Evolutionary conservation across 2,329 filamentous ascomycete species (phyloP).

Genomic region (Gaeumannomyces tritici): DNA sequence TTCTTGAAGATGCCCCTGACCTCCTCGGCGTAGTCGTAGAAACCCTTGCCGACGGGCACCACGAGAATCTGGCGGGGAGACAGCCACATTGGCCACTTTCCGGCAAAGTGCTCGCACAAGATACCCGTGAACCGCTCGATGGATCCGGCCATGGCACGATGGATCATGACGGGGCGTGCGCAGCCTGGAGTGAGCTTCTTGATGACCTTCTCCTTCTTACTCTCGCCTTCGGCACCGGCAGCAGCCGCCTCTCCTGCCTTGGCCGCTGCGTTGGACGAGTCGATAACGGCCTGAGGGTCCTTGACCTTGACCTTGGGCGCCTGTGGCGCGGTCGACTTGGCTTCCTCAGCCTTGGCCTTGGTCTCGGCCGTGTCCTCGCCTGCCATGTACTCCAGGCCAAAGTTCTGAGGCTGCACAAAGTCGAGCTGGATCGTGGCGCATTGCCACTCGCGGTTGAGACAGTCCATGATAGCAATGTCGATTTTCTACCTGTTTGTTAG

Average conservation of each 20-base stretch:
- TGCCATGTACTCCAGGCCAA: constrained; percentile 79
- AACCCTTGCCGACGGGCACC: constrained; percentile 65
- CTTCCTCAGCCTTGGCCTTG: constrained; percentile 20
- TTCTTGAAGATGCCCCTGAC: constrained; percentile 59
- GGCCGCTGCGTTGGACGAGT: background rate
- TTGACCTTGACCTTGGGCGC: constrained; percentile 4
- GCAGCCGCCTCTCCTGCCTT: constrained; percentile 8
- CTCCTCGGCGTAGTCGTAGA: constrained; percentile 65
- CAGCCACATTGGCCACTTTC: constrained; percentile 86
- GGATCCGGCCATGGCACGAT: constrained; percentile 71
- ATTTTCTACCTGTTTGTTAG: constrained; percentile 44
- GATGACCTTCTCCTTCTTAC: constrained; percentile 28
- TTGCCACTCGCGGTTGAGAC: constrained; percentile 69
- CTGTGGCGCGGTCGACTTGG: background rate
- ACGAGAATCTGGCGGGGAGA: constrained; percentile 74
- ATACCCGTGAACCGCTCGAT: constrained; percentile 59
- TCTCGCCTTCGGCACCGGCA: constrained; percentile 23
- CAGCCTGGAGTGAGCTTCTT: constrained; percentile 58
- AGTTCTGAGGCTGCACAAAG: constrained; percentile 77
- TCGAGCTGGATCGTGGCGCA: constrained; percentile 93
- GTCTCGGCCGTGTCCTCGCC: constrained; percentile 44
- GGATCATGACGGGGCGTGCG: constrained; percentile 76
- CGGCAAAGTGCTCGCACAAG: constrained; percentile 73
- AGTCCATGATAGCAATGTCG: constrained; percentile 89
- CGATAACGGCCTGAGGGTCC: constrained; percentile 4